Conservation (phyloP, 2,329 filamentous ascomycete species). For the Alternaria angustiovoidea region DNA sequence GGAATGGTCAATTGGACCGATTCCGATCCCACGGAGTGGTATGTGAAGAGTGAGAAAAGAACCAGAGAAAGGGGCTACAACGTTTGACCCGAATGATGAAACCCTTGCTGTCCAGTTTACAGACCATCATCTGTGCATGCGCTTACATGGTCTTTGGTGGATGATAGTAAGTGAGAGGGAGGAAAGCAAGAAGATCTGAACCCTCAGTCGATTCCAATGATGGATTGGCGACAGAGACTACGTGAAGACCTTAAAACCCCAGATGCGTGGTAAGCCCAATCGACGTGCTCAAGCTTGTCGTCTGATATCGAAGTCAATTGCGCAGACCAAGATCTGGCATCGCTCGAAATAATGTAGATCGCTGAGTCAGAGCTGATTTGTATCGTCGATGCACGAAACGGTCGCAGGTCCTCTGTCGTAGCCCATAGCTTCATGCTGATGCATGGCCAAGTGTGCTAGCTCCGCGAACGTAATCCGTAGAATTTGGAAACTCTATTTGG, state of each 20-base stretch:
- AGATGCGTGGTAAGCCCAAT: neutral
- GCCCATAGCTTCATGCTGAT: slow-evolving; percentile 7
- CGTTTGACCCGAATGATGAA: neutral
- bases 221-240: neutral
- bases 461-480: neutral
- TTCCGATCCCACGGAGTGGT: neutral
- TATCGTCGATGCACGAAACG: neutral
- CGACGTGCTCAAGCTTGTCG: neutral
- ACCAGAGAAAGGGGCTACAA: neutral
- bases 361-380: neutral
- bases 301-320: neutral
- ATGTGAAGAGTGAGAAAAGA: neutral
- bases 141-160: neutral
- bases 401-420: neutral
- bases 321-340: neutral
- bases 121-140: neutral
- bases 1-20: neutral
- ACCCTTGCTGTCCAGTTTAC: neutral
- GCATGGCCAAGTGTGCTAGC: slow-evolving; percentile 4
- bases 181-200: neutral
- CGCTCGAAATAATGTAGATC: neutral
- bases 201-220: neutral
- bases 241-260: neutral
- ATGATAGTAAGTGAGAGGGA: neutral
- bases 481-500: neutral